A percentile compares a stretch with the other conserved stretches of the same genome.
These are phyloP conservation scores for Scenedesmus sp. DNA, from an alignment of 163 green algal genomes.

Conservation along the genomic window DNA sequence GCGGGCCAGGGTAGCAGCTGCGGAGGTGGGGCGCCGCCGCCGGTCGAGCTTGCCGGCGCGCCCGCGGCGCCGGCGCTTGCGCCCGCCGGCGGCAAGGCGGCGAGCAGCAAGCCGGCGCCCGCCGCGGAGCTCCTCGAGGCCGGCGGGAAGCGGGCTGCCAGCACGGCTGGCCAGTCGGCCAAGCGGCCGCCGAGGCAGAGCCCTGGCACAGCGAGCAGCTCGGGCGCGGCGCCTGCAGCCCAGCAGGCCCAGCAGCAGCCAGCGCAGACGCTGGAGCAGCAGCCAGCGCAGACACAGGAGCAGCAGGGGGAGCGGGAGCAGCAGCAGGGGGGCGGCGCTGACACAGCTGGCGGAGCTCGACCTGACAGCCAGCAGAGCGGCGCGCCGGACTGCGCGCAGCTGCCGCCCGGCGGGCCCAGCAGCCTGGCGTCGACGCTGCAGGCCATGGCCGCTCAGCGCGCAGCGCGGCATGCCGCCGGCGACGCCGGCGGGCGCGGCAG, in stretches of 20 bases:
- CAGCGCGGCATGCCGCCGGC: not conserved
- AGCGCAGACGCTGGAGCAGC: not conserved
- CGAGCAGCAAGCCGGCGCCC: too few relatives aligned
- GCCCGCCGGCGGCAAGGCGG: not conserved
- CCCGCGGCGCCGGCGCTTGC: slow-evolving; percentile 41
- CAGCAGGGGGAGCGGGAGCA: not conserved
- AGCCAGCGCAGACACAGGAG: not conserved
- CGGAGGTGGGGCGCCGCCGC: too few relatives aligned
- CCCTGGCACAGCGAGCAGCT: not conserved
- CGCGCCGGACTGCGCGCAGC: not conserved
- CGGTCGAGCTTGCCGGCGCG: slow-evolving; percentile 59
- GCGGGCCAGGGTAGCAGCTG: too few relatives aligned
- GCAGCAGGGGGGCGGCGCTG: not conserved
- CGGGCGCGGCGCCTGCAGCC: not conserved
- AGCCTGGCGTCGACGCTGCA: slow-evolving; percentile 17
- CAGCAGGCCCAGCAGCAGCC: not conserved
- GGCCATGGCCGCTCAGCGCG: not conserved
- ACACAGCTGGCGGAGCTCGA: not conserved
- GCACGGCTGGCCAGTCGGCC: not conserved
- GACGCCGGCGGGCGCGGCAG: too few relatives aligned
- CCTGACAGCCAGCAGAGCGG: not conserved
- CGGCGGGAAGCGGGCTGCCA: too few relatives aligned
- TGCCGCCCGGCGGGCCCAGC: not conserved
- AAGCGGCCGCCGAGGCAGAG: not conserved
- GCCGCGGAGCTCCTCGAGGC: too few relatives aligned